Evolutionary conservation across 2,329 filamentous ascomycete species (phyloP).

Genomic region (Mycosphaerella arachidis): DNA sequence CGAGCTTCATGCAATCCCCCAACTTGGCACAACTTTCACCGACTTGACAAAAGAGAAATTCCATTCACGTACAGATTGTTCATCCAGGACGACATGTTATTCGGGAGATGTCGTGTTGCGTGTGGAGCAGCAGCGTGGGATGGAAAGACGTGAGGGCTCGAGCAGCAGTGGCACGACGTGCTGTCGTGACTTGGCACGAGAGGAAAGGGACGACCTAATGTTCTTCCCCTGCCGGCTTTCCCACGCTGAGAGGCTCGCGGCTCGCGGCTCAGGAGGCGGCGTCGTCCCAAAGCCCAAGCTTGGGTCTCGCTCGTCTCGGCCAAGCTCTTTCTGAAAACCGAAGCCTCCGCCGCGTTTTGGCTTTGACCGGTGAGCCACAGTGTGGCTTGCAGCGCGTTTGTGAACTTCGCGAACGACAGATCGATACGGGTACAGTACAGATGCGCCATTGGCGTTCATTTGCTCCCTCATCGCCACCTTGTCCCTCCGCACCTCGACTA

Average conservation of each 20-base stretch:
- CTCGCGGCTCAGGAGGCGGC: not conserved
- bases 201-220: not conserved
- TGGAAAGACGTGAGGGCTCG: not conserved
- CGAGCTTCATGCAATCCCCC: conserved; percentile 20
- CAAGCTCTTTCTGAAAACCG: no score
- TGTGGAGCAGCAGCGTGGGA: not conserved
- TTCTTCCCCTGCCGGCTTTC: not conserved
- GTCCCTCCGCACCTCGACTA: not conserved
- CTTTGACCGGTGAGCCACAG: not conserved
- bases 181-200: not conserved
- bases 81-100: conserved; percentile 36
- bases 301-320: not conserved
- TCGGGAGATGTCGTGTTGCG: not conserved
- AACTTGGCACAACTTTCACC: conserved; percentile 21
- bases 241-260: not conserved
- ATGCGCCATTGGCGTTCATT: no score
- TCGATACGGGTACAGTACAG: no score
- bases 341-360: not conserved
- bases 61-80: conserved; percentile 35
- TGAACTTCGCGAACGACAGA: not conserved
- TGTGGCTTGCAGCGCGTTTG: not conserved
- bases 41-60: conserved; percentile 17
- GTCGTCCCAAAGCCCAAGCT: not conserved
- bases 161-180: conserved; percentile 7
- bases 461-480: no score